Base-by-base conservation (phyloP, 495 filamentous ascomycete species). In the Penicillium bovifimosum region DNA sequence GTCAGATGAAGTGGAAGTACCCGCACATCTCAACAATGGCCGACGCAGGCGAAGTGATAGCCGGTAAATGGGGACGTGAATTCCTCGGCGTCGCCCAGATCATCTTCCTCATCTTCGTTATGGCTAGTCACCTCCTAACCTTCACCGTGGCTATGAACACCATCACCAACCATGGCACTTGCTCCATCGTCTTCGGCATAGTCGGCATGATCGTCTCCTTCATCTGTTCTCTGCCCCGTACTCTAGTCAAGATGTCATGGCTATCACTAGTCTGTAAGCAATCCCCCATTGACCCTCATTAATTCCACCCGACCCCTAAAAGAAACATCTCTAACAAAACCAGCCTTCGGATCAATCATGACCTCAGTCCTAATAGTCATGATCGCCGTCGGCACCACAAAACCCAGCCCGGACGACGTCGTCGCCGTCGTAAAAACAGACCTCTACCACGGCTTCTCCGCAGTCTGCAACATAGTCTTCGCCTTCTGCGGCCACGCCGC, bases 141-240 rank as follows among this genome's bases (percentile, higher is more conserved):
- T 90, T 90, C 64, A 81, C 77, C 24, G 87, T 92, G 56, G 85
- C 85, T 58, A 80, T 91, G 70, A 85, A 85, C 49, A 80, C 75
- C 18, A 70, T 91, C 44, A 84, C 86, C 0, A 61, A 80, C 9
- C 78, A 88, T 62, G 82, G 72, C 2, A 72, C 77, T 2, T 93
- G 90, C 66, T 84, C 85, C 2, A 80, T 91, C 51, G 76, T 84
- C 0, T 92, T 86, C 58, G 80, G 79, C 9, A 66, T 87, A 39
- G 75, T 87, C 13, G 88, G 85, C 10, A 74, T 84, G 54, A 60
- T 85, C 47, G 56, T 92, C 4, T 83, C 81, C 16, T 79, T 87
- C 43, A 43, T 87, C 29, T 73, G 82, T 14, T 83, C 83, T 7
- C 66, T 91, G 27, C 88, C 88, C 3, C 74, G 85, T 8, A 88